Base-by-base conservation (phyloP, 768 basidiomycete genomes). In the Asterophora parasitica region DNA sequence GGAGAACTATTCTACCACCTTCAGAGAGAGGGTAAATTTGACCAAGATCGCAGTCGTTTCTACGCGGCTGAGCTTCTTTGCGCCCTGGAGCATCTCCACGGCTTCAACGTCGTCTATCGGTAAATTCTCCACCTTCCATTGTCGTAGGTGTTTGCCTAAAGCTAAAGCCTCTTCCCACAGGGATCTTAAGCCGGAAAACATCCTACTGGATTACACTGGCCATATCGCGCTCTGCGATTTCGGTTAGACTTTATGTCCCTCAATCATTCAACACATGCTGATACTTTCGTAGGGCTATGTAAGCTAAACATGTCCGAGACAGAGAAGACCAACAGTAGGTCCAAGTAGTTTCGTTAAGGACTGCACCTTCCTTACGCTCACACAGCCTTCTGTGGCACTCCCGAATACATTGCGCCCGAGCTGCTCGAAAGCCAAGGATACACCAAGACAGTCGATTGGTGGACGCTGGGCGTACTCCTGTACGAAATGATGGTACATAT, bases 221-320 rank as follows among this genome's bases (percentile, higher is more conserved):
- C 95, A 99, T 60, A 98, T 99, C 55, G 94, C 95, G 1, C 71
- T 99, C 28, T 99, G 95, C 61, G 95, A 99, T 65, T 99, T 99
- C 61, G 95, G 92, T 74, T 57, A 17, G 68, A 50, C 7, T 30
- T 26, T 37, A 44, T 36, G 44, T 19, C 33, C 26, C 17, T 31
- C n/a, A 36, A 7, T 30, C 12, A n/a, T 10, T 31, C 40, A 10
- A 49, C 46, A 13, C 12, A 31, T 31, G 30, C 12, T 10, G 9
- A 31, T 31, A 31, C 8, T 41, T 44, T 46, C 30, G 38, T 52
- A 83, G 82, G 88, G n/a, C 77, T 93, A 19, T 94, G 91, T 67
- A 92, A 93, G 63, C 71, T 93, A 26, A 97, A 98, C 68, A 98
- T 99, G 95, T 88, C 91, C 0, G 92, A 96, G 65, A 85, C 86